Conservation (phyloP, 768 basidiomycete genomes). For the Trametes cubensis region DNA sequence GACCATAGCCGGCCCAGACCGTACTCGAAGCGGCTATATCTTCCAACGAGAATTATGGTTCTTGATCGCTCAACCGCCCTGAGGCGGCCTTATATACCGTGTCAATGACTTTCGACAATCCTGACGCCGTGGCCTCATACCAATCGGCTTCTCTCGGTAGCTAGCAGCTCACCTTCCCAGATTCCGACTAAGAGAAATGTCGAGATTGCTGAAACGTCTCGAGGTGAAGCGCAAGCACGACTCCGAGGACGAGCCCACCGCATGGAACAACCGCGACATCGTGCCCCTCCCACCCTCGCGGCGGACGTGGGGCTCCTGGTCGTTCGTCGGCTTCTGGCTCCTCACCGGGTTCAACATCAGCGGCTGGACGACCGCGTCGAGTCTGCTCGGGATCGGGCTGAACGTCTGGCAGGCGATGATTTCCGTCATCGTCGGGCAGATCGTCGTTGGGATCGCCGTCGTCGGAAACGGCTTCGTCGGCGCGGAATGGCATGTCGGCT, state of each 20-base stretch:
- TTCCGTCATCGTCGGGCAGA: slow-evolving; percentile 23
- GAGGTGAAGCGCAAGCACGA: slow-evolving; percentile 19
- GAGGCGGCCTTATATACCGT: no score
- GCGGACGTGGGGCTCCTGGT: slow-evolving; percentile 27
- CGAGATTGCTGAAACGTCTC: slow-evolving; percentile 12
- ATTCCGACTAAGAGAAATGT: neutral
- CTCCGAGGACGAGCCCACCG: slow-evolving; percentile 9
- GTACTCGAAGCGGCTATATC: no score
- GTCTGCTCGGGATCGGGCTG: slow-evolving; percentile 24
- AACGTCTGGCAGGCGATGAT: slow-evolving; percentile 28
- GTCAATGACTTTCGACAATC: no score
- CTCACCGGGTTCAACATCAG: slow-evolving; percentile 27
- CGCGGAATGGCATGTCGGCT: slow-evolving; percentile 28
- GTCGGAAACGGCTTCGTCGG: slow-evolving; percentile 24
- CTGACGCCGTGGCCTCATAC: no score
- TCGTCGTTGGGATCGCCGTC: slow-evolving; percentile 19
- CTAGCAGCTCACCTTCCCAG: no score
- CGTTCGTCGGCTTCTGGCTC: slow-evolving; percentile 28
- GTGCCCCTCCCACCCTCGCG: slow-evolving; percentile 28
- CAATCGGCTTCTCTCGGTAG: no score
- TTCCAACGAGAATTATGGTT: no score
- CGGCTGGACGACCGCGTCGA: slow-evolving; percentile 26
- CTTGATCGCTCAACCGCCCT: no score
- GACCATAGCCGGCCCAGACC: no score
- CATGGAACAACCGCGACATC: slow-evolving; percentile 29